Base-by-base conservation (phyloP, 176 grass and related monocot genomes). In the Zoysia pacifica region DNA sequence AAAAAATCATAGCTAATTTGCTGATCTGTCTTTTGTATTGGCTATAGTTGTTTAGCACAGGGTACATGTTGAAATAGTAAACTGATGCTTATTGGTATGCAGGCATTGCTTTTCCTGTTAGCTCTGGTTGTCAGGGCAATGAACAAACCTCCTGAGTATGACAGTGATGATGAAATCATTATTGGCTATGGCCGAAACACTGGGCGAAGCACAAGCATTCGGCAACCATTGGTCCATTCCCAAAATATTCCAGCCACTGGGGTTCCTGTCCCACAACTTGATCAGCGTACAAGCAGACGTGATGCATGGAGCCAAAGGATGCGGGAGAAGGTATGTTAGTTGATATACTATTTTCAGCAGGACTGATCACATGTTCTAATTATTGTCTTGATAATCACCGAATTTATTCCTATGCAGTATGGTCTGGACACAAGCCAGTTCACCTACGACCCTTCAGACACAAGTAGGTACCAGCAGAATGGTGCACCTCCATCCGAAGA, bases 261-360 rank as follows among this genome's bases (percentile, higher is more conserved):
- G 15, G 92, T 92, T 69, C 95, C 92, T 5, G 92, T 89, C 53
- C 82, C 87, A 50, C 87, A 86, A 72, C 85, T 98, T 76, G 95
- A 98, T 75, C 90, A 94, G 70, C 92, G 88, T 13, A 70, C 92
- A 39, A 89, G 81, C 79, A 85, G 90, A 78, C 87, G 83, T 16
- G 95, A 93, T 86, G 92, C 90, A 0, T 98, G 95, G 95, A 94
- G 95, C 86, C 95, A 98, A 77, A 87, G 92, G 78, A 98, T 98
- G 92, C 89, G 95, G 48, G 95, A 98, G 75, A 98, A 98, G 92
- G 95, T 97, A 94, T 18, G 44, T 60, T 46, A 15, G 43, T 70
- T 71, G 46, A 45, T 48, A 61, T 49, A 74, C 37, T 3, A 13
- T 59, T 77, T 85, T 58, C 55, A 46, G 63, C 7, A 56, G n/a